Percentiles rank a stretch among this genome's conserved stretches.
phyloP scores from a whole-genome alignment of 768 basidiomycete genomes.

The Trametes gibbosa region DNA sequence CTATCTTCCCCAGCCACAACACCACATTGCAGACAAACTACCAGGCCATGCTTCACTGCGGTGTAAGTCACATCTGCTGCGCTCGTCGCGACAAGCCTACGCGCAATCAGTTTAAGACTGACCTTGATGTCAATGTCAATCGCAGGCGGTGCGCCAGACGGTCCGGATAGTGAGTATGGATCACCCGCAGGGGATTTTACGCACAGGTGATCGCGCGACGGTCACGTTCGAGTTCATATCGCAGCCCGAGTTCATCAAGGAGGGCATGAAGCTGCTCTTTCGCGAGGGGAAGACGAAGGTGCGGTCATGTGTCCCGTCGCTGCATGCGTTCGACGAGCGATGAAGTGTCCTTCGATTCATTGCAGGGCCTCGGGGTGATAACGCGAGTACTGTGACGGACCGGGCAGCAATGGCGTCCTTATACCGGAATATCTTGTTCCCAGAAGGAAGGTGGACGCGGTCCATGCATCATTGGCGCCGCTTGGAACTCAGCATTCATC shows the following conservation, averaged over 20 bases:
- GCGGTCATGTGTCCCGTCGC: slow-evolving; percentile 8
- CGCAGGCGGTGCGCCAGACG: slow-evolving; percentile 86
- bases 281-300: slow-evolving; percentile 97
- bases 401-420: neutral
- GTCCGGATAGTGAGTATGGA: slow-evolving; percentile 91
- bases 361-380: slow-evolving; percentile 74
- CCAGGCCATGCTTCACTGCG: slow-evolving; percentile 95
- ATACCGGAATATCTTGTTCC: neutral
- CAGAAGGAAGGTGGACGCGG: neutral
- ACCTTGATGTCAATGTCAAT: too few relatives aligned
- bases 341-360: neutral
- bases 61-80: slow-evolving; percentile 49
- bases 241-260: slow-evolving; percentile 88
- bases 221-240: slow-evolving; percentile 96
- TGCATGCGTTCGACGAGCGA: neutral
- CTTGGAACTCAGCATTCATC: too few relatives aligned
- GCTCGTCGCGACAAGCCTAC: too few relatives aligned
- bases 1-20: slow-evolving; percentile 59
- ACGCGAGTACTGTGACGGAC: slow-evolving; percentile 54
- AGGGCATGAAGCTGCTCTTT: slow-evolving; percentile 91
- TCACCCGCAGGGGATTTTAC: slow-evolving; percentile 81
- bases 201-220: slow-evolving; percentile 92
- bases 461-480: too few relatives aligned
- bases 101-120: too few relatives aligned
- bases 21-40: slow-evolving; percentile 92